These are phyloP conservation scores for Chalara sp. DNA, from an alignment of 2,329 filamentous ascomycete species.

Conservation along the genomic window DNA sequence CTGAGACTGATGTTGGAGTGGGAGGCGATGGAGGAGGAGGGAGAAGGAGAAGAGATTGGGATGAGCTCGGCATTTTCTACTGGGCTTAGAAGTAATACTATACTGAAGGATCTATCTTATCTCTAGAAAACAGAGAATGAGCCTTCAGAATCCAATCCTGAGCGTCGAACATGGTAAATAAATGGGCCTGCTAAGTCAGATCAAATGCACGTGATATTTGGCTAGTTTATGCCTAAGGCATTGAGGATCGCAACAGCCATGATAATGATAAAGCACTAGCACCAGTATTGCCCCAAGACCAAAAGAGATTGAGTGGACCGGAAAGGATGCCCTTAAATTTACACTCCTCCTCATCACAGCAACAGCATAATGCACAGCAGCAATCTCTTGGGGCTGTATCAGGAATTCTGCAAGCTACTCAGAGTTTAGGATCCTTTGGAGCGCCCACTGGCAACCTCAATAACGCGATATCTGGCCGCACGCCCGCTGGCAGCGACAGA, in stretches of 20 bases:
- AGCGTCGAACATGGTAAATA: too few species aligned
- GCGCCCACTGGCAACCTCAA: conserved; percentile 19
- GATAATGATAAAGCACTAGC: background rate
- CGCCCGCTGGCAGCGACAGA: conserved; percentile 35
- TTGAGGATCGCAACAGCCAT: too few species aligned
- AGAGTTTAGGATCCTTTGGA: conserved; percentile 23
- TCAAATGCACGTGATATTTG: too few species aligned
- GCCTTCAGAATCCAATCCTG: too few species aligned
- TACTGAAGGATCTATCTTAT: too few species aligned
- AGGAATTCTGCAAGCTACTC: conserved; percentile 23
- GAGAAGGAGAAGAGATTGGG: conserved; percentile 53
- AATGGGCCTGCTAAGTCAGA: too few species aligned
- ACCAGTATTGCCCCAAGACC: background rate
- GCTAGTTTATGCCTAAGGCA: background rate
- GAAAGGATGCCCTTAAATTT: conserved; percentile 16
- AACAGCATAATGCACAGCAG: conserved; percentile 17
- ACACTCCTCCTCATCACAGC: conserved; percentile 16
- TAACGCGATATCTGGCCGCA: conserved; percentile 11
- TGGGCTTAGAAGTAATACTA: background rate
- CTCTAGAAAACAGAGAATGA: too few species aligned
- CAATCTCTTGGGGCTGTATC: conserved; percentile 14
- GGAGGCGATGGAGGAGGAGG: conserved; percentile 54
- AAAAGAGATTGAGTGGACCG: background rate
- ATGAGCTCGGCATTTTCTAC: conserved; percentile 10
- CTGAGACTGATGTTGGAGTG: conserved; percentile 42